These are phyloP conservation scores for Ormosia semicastrata DNA, from an alignment of 306 rosid genomes.

Conservation along the genomic window DNA sequence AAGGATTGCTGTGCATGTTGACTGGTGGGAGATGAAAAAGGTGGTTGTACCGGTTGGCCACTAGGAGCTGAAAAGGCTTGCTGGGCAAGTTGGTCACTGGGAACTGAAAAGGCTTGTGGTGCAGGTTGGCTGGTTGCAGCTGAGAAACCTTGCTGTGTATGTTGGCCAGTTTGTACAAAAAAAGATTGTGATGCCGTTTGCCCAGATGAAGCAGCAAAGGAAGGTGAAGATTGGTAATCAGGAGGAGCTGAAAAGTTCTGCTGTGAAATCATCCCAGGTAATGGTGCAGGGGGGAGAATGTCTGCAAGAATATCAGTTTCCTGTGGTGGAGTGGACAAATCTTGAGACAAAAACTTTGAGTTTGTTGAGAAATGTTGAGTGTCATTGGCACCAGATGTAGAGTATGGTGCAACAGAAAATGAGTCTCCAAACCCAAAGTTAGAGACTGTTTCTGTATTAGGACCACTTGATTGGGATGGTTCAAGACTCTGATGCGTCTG, in stretches of 20 bases:
- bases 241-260: constrained; percentile 36
- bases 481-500: constrained; percentile 37
- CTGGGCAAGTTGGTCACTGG: not conserved
- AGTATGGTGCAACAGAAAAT: constrained; percentile 49
- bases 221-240: constrained; percentile 37
- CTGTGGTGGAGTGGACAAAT: constrained; percentile 43
- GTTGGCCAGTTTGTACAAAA: constrained; percentile 16
- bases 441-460: constrained; percentile 39
- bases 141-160: constrained; percentile 12
- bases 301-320: constrained; percentile 71
- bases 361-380: constrained; percentile 41
- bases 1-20: constrained; percentile 29
- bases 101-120: constrained; percentile 18
- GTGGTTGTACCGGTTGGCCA: constrained; percentile 38
- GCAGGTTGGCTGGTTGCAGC: not conserved
- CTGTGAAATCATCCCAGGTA: constrained; percentile 44
- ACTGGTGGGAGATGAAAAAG: not conserved
- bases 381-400: constrained; percentile 32
- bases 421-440: constrained; percentile 55
- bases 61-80: constrained; percentile 28
- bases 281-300: constrained; percentile 74
- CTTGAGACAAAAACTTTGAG: constrained; percentile 46
- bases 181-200: constrained; percentile 13
- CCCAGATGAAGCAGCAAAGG: constrained; percentile 22
- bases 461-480: constrained; percentile 27